These are phyloP conservation scores for Plenodomus biglobosus DNA, from an alignment of 2,329 filamentous ascomycete species.

Conservation along the genomic window DNA sequence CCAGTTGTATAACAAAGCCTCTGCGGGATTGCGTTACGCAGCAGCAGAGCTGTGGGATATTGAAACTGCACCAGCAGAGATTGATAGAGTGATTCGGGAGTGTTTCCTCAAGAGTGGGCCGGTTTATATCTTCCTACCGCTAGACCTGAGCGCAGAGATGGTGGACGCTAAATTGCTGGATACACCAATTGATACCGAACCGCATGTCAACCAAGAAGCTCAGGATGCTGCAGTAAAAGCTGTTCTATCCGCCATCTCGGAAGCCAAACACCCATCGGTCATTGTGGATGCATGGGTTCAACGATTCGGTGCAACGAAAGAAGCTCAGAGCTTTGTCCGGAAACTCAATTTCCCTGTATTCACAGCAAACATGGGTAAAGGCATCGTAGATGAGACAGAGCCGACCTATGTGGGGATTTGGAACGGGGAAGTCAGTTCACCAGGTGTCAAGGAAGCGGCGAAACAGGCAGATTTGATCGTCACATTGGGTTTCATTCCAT, in stretches of 20 bases:
- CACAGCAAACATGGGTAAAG: conserved; percentile 48
- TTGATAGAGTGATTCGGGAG: conserved; percentile 49
- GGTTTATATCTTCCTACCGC: conserved; percentile 50
- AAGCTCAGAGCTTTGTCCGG: conserved; percentile 38
- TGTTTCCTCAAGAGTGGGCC: conserved; percentile 47
- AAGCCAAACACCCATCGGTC: conserved; percentile 42
- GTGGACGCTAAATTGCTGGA: conserved; percentile 40
- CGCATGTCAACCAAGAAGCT: conserved; percentile 25
- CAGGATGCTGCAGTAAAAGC: conserved; percentile 39
- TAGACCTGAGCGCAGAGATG: conserved; percentile 46
- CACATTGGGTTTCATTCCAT: conserved; percentile 44
- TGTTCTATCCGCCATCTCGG: conserved; percentile 35
- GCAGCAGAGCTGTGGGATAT: conserved; percentile 48
- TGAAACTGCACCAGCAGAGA: conserved; percentile 45
- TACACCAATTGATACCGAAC: conserved; percentile 41
- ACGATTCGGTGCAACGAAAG: conserved; percentile 41
- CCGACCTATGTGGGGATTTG: conserved; percentile 47
- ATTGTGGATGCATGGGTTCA: conserved; percentile 46
- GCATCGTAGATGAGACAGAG: conserved; percentile 47
- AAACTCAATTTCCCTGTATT: conserved; percentile 44
- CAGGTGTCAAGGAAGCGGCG: conserved; percentile 43
- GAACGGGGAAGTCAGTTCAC: conserved; percentile 44
- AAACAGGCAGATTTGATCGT: conserved; percentile 43
- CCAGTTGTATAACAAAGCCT: conserved; percentile 46
- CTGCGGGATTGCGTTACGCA: conserved; percentile 40